A percentile compares a stretch with the other conserved stretches of the same genome.
Conservation (phyloP, 2,329 filamentous ascomycete genomes). For the Drechslerella coelobrocha region DNA sequence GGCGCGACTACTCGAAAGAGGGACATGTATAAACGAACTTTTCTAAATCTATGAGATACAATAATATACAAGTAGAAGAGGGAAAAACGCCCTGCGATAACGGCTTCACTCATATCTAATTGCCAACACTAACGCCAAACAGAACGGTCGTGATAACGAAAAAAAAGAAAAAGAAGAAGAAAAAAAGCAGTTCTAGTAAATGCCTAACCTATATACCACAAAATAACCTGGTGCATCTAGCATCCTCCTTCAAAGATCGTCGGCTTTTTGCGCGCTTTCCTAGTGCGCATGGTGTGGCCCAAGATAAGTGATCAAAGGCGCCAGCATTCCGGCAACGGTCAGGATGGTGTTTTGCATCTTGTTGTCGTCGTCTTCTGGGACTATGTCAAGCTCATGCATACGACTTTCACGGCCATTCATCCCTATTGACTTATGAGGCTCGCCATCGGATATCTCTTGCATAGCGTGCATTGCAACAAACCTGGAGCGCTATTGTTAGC, state of each 20-base stretch:
- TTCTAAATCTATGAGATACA: no score
- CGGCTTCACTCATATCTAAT: not conserved
- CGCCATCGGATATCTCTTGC: slow-evolving; percentile 67
- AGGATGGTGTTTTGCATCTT: slow-evolving; percentile 35
- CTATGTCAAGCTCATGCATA: slow-evolving; percentile 53
- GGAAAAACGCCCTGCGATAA: no score
- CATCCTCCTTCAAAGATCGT: no score
- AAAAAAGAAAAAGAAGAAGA: no score
- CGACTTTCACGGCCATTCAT: slow-evolving; percentile 59
- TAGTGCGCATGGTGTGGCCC: slow-evolving; percentile 49
- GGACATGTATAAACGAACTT: slow-evolving; percentile 5
- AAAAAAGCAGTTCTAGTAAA: not conserved
- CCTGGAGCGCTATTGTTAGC: slow-evolving; percentile 61
- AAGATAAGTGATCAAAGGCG: slow-evolving; percentile 43
- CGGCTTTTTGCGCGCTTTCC: slow-evolving; percentile 5
- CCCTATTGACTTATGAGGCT: slow-evolving; percentile 22
- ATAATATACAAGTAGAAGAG: no score
- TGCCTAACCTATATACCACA: not conserved
- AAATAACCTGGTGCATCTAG: not conserved
- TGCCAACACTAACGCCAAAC: slow-evolving; percentile 3
- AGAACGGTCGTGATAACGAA: no score
- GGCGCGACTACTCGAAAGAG: slow-evolving; percentile 18
- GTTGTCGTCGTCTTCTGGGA: slow-evolving; percentile 52
- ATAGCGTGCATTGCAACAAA: slow-evolving; percentile 99
- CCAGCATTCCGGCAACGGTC: slow-evolving; percentile 40